These are phyloP conservation scores for Microdochium bolleyi DNA, from an alignment of 2,329 filamentous ascomycete genomes.

Conservation along the genomic window DNA sequence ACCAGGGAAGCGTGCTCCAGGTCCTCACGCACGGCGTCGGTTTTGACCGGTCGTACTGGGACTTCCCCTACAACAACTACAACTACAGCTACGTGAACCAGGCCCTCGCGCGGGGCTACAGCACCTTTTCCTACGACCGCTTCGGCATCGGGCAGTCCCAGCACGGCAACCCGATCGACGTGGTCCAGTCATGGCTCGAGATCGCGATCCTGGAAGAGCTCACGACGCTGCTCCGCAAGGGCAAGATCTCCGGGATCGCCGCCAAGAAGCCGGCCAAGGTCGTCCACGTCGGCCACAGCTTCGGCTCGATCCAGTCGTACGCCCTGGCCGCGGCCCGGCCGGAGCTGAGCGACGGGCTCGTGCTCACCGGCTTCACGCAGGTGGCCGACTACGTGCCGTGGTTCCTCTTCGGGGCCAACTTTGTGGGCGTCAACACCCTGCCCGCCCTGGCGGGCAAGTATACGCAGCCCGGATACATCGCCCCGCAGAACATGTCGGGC, in stretches of 20 bases:
- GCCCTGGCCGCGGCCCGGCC: conserved; percentile 43
- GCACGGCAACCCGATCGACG: conserved; percentile 35
- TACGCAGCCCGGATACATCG: conserved; percentile 40
- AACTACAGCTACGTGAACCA: conserved; percentile 55
- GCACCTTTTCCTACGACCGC: conserved; percentile 53
- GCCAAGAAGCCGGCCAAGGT: conserved; percentile 30
- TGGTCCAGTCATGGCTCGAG: conserved; percentile 51
- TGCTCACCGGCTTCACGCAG: conserved; percentile 53
- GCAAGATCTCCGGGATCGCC: conserved; percentile 32
- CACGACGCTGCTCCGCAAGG: conserved; percentile 38
- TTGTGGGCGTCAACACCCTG: conserved; percentile 30
- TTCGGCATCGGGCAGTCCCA: conserved; percentile 52
- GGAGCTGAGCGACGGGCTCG: conserved; percentile 44
- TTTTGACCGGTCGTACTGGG: conserved; percentile 54
- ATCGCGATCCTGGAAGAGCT: conserved; percentile 48
- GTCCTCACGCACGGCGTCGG: conserved; percentile 46
- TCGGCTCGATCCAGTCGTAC: conserved; percentile 52
- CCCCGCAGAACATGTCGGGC: conserved; percentile 32
- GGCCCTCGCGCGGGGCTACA: conserved; percentile 48
- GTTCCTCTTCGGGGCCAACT: conserved; percentile 37
- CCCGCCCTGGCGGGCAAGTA: conserved; percentile 22
- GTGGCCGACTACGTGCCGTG: conserved; percentile 32
- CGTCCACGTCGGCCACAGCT: conserved; percentile 57
- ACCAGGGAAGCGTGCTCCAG: conserved; percentile 31
- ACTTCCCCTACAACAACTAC: conserved; percentile 45